These are phyloP conservation scores for Xylaria cubensis DNA, from an alignment of 495 filamentous ascomycete species.

Conservation along the genomic window DNA sequence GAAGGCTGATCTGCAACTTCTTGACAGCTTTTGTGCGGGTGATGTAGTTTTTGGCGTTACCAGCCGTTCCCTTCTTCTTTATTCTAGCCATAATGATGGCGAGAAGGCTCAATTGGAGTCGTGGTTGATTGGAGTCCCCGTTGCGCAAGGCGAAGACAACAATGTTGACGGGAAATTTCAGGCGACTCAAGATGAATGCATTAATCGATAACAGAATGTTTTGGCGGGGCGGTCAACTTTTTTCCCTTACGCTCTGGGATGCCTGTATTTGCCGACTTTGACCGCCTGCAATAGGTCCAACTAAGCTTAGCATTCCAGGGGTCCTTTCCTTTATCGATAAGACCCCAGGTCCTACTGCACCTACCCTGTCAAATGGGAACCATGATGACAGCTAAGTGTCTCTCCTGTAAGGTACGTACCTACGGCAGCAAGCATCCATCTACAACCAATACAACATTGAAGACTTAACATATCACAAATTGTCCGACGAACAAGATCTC, in stretches of 20 bases:
- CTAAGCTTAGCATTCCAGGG: not conserved
- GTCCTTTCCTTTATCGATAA: not conserved
- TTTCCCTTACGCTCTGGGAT: constrained; percentile 32
- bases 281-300: not conserved
- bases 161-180: constrained; percentile 22
- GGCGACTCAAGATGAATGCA: constrained; percentile 11
- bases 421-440: not conserved
- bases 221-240: constrained; percentile 44
- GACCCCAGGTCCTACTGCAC: no score
- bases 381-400: not conserved
- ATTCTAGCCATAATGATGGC: constrained; percentile 72
- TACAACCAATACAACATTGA: not conserved
- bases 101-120: constrained; percentile 17
- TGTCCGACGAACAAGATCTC: not conserved
- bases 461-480: not conserved
- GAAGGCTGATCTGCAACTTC: constrained; percentile 95
- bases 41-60: constrained; percentile 97
- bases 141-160: not conserved
- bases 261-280: constrained; percentile 18
- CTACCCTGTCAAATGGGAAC: not conserved
- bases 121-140: not conserved
- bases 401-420: not conserved
- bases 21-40: constrained; percentile 94
- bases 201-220: constrained; percentile 31
- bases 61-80: constrained; percentile 95